These are phyloP conservation scores for Pestalotiopsis sp. DNA, from an alignment of 2,329 filamentous ascomycete species.

Conservation along the genomic window DNA sequence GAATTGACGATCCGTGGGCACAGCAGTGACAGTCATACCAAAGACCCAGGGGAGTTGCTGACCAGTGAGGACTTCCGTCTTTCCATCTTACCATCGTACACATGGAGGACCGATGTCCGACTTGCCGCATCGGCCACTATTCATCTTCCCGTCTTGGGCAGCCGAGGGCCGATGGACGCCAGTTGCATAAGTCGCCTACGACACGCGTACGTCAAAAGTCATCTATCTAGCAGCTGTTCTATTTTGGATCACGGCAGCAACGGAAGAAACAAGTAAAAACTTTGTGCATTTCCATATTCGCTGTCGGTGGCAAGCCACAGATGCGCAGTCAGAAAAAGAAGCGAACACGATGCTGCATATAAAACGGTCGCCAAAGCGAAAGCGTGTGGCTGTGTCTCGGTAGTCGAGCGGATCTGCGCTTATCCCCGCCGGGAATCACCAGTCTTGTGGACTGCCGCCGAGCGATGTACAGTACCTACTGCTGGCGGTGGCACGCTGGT, in stretches of 20 bases:
- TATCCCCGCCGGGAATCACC: conserved; percentile 5
- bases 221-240: background rate
- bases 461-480: conserved; percentile 1
- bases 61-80: background rate
- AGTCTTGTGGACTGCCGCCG: no score
- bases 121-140: background rate
- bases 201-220: background rate
- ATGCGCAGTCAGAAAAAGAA: background rate
- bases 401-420: conserved; percentile 5
- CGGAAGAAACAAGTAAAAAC: background rate
- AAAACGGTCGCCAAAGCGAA: background rate
- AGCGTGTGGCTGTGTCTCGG: conserved; percentile 9
- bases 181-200: background rate
- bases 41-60: background rate
- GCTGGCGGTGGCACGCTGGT: background rate
- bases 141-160: background rate
- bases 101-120: background rate
- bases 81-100: background rate
- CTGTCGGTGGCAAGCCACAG: conserved; percentile 10
- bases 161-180: background rate
- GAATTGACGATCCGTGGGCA: background rate
- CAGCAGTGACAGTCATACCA: background rate
- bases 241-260: background rate
- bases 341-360: conserved; percentile 1
- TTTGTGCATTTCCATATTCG: background rate